Evolutionary conservation across 352 stramenopile species (phyloP).

Genomic region (Pilasporangium apinafurcum): DNA sequence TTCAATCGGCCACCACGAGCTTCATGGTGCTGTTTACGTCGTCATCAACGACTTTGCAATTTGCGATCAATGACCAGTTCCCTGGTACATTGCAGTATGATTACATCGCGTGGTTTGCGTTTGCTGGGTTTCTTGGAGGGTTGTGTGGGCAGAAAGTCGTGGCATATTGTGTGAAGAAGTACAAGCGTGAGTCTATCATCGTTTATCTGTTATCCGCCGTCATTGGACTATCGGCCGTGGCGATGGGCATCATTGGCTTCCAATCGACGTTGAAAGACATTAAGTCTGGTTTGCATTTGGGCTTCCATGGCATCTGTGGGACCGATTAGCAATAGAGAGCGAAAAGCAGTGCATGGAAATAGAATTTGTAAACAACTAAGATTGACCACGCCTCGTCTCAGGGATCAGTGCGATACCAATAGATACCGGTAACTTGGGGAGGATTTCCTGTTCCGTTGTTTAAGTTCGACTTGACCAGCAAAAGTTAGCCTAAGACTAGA

Average conservation of each 20-base stretch:
- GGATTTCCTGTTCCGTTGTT: no score
- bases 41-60: conserved; percentile 88
- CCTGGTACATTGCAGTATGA: conserved; percentile 70
- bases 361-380: no score
- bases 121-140: conserved; percentile 82
- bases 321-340: conserved; percentile 15
- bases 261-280: conserved; percentile 41
- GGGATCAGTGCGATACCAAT: no score
- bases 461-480: no score
- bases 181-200: conserved; percentile 71
- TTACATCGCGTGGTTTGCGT: conserved; percentile 87
- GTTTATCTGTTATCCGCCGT: conserved; percentile 58
- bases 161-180: conserved; percentile 86
- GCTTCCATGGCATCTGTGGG: conserved; percentile 54
- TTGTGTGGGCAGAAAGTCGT: conserved; percentile 70
- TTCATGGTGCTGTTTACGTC: conserved; percentile 86
- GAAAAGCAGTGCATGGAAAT: no score
- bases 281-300: conserved; percentile 38
- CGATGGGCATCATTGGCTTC: conserved; percentile 58
- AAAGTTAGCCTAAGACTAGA: no score
- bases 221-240: conserved; percentile 58
- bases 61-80: conserved; percentile 69
- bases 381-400: no score
- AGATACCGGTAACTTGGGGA: no score
- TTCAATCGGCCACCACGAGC: conserved; percentile 88